Evolutionary conservation across 495 filamentous ascomycete species (phyloP).

Genomic region (Podospora anserina): DNA sequence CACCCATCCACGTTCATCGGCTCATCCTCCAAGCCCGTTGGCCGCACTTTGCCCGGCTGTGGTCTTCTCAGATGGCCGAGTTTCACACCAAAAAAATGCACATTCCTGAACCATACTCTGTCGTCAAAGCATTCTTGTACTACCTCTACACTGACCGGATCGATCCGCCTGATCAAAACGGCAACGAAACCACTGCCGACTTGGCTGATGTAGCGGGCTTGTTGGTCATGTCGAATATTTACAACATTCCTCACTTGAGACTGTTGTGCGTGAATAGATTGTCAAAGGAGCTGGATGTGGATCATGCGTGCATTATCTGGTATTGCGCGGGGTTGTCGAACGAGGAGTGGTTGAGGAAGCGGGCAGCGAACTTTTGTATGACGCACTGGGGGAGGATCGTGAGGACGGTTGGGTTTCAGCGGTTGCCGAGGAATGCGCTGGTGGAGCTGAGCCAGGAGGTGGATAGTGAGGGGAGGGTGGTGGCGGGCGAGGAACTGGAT

Average conservation of each 20-base stretch:
- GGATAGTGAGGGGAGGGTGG: slow-evolving; percentile 82
- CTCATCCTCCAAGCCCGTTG: slow-evolving; percentile 91
- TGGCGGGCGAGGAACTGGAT: slow-evolving; percentile 81
- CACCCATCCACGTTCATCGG: slow-evolving; percentile 89
- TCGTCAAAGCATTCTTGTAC: slow-evolving; percentile 91
- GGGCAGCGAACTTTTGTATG: slow-evolving; percentile 83
- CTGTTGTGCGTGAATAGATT: slow-evolving; percentile 85
- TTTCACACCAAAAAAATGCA: slow-evolving; percentile 97
- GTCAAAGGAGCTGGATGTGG: slow-evolving; percentile 83
- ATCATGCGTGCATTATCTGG: slow-evolving; percentile 94
- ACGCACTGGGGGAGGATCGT: slow-evolving; percentile 94
- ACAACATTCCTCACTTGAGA: slow-evolving; percentile 89
- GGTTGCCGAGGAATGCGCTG: slow-evolving; percentile 68
- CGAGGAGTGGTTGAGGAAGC: slow-evolving; percentile 87
- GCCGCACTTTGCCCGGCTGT: slow-evolving; percentile 92
- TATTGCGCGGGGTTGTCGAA: slow-evolving; percentile 84
- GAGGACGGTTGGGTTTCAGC: slow-evolving; percentile 79
- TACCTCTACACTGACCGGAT: slow-evolving; percentile 97
- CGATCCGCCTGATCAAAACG: slow-evolving; percentile 45
- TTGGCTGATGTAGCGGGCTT: slow-evolving; percentile 89
- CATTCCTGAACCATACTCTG: slow-evolving; percentile 91
- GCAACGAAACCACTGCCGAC: slow-evolving; percentile 58
- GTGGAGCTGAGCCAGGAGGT: slow-evolving; percentile 91
- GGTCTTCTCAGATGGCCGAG: slow-evolving; percentile 90
- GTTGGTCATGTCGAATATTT: slow-evolving; percentile 95